Conservation (phyloP, 805 yeast genomes). For the Wickerhamomyces bovis region DNA sequence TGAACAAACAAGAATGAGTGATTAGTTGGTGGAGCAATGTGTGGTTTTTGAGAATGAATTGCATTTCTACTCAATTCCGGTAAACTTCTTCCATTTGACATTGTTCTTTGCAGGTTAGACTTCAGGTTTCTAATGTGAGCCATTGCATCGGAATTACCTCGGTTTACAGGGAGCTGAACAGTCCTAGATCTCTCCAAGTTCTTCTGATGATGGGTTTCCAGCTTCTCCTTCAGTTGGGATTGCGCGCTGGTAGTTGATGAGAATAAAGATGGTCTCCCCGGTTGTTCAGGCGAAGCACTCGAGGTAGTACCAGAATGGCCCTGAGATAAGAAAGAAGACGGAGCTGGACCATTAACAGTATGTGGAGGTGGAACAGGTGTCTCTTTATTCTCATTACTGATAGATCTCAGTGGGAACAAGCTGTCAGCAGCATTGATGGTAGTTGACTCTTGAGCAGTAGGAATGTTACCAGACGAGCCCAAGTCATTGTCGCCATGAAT, state of each 20-base stretch:
- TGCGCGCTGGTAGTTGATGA: not conserved
- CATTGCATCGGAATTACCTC: not conserved
- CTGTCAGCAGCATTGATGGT: not conserved
- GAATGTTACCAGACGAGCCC: not conserved
- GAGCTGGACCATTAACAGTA: conserved; percentile 6
- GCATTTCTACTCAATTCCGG: not conserved
- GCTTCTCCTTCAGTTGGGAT: not conserved
- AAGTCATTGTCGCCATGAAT: not conserved
- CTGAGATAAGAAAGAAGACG: conserved; percentile 4
- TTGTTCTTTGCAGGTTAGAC: not conserved
- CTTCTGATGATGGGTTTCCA: not conserved
- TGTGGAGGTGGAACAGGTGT: conserved; percentile 16
- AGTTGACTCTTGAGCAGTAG: no score
- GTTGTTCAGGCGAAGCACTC: not conserved
- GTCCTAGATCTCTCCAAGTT: not conserved
- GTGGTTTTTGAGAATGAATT: not conserved
- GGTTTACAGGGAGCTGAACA: not conserved
- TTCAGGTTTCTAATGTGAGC: not conserved
- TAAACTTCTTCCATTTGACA: not conserved
- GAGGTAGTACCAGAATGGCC: not conserved
- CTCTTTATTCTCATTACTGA: not conserved
- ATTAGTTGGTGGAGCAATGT: not conserved
- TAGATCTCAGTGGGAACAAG: not conserved
- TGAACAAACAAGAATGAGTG: not conserved
- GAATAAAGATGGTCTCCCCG: not conserved